Evolutionary conservation across 345 rosid genomes (phyloP), one percentile per base, ranked within the genome.

Genomic region (Brassica cretica): DNA sequence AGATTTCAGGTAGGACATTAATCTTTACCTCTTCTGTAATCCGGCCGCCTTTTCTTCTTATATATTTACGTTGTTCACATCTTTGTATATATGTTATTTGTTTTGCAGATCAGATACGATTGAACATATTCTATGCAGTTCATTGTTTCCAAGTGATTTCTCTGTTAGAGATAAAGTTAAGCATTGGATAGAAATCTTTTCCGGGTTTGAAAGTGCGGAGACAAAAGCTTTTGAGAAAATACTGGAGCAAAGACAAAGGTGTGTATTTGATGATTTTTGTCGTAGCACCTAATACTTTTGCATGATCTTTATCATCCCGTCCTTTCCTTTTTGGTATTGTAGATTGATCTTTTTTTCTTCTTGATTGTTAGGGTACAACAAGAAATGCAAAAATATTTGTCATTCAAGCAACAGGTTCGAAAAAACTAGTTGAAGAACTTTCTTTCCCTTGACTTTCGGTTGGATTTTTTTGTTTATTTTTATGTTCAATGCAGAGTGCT

Each of bases 241-340:
- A 73, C 82, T 96, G 84, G 99, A 93, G 88, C 97, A 93, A 84
- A 93, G 93, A 85, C 98, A 90, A 81, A 88, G 99, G 99, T 91
- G 71, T 91, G 69, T 71, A 63, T 68, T 68, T 65, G 75, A 66
- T 80, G 81, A 35, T 41, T 71, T 41, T 71, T 80, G 35, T 66
- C 72, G 66, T 71, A 64, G 56, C 70, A 69, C 64, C 61, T 41
- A 66, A 69, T 69, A 75, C 70, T 29, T 81, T 64, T 65, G 59
- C 35, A 61, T 66, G 71, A 69, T 49, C 29, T 44, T 78, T 35
- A 70, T 74, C 49, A 58, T 60, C 66, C 49, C 33, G 33, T 9
- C 60, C 76, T 53, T 77, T 63, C 55, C 55, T 21, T 41, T 84
- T 80, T 74, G 72, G 75, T 84, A 81, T 80, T 62, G 78, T 76